A percentile compares a stretch with the other conserved stretches of the same genome.
phyloP scores from a whole-genome alignment of 1,139 yeast genomes.

The Geotrichum carabidarum region DNA sequence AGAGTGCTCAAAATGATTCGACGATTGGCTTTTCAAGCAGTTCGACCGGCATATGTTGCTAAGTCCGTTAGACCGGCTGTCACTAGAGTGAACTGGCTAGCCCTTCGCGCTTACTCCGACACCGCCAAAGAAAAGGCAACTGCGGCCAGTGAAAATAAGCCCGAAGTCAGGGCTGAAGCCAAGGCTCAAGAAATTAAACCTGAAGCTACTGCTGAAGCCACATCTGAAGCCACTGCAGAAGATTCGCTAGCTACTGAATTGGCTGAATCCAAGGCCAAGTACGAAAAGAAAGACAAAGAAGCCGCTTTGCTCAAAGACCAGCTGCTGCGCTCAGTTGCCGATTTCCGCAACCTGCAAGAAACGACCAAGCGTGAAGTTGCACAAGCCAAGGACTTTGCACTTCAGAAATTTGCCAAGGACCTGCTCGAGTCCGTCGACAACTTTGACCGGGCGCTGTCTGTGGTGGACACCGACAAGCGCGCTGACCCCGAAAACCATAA shows the following conservation, averaged over 20 bases:
- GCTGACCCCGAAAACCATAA: conserved; percentile 35
- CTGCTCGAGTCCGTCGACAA: conserved; percentile 86
- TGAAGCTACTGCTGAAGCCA: neutral
- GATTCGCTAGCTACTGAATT: conserved; percentile 22
- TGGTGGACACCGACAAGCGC: conserved; percentile 57
- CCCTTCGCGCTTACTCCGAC: neutral
- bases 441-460: conserved; percentile 78
- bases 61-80: neutral
- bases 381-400: conserved; percentile 84
- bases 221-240: conserved; percentile 5
- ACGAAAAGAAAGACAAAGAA: conserved; percentile 69
- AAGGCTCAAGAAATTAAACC: neutral
- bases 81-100: neutral
- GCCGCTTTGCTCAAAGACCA: conserved; percentile 77
- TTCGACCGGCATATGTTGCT: neutral
- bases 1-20: neutral
- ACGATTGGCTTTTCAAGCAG: neutral
- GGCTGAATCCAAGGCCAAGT: conserved; percentile 47
- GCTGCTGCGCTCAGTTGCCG: conserved; percentile 80
- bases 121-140: neutral
- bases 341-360: conserved; percentile 88
- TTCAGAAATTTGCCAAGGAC: conserved; percentile 89
- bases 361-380: conserved; percentile 82
- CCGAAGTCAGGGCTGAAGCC: neutral
- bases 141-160: neutral